A percentile compares a stretch with the other conserved stretches of the same genome.
These are phyloP conservation scores for Dioszegia aurantiaca DNA, from an alignment of 768 basidiomycete species.

Conservation along the genomic window DNA sequence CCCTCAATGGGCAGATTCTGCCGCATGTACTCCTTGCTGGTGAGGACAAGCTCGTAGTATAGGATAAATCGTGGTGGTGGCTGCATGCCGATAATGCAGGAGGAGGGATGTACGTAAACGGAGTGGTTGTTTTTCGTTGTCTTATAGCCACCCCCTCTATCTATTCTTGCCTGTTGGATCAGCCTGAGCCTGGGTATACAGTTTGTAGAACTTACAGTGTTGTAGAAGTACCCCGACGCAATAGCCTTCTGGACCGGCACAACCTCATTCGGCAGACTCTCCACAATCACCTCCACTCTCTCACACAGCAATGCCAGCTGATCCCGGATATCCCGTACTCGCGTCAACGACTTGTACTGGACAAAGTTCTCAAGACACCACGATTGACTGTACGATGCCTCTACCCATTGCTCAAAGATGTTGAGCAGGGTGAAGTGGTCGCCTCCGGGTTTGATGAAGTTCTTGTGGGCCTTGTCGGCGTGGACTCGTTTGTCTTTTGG, in stretches of 20 bases:
- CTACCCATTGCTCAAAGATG: conserved; percentile 99
- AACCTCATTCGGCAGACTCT: conserved; percentile 88
- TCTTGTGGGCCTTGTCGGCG: conserved; percentile 95
- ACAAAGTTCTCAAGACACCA: conserved; percentile 61
- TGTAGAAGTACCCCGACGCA: conserved; percentile 93
- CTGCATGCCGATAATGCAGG: conserved; percentile 89
- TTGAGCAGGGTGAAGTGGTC: conserved; percentile 97
- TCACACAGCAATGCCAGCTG: conserved; percentile 94
- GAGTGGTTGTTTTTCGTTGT: conserved; percentile 95
- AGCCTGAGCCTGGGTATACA: too few relatives aligned
- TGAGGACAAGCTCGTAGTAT: conserved; percentile 97
- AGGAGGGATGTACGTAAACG: conserved; percentile 94
- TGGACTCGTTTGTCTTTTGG: conserved; percentile 98
- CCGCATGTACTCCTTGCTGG: conserved; percentile 93
- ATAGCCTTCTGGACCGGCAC: conserved; percentile 91
- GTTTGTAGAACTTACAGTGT: conserved; percentile 63
- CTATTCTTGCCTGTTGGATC: conserved; percentile 69
- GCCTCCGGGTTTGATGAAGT: conserved; percentile 90
- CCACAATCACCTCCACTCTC: conserved; percentile 87
- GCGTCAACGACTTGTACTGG: conserved; percentile 88
- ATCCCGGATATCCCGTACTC: conserved; percentile 87
- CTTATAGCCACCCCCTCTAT: conserved; percentile 94
- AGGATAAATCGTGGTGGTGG: conserved; percentile 85
- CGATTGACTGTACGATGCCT: conserved; percentile 93
- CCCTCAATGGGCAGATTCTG: conserved; percentile 99